These are phyloP conservation scores for Zhuliangozyma parablackwelliae DNA, from an alignment of 1,139 yeast species.

Conservation along the genomic window DNA sequence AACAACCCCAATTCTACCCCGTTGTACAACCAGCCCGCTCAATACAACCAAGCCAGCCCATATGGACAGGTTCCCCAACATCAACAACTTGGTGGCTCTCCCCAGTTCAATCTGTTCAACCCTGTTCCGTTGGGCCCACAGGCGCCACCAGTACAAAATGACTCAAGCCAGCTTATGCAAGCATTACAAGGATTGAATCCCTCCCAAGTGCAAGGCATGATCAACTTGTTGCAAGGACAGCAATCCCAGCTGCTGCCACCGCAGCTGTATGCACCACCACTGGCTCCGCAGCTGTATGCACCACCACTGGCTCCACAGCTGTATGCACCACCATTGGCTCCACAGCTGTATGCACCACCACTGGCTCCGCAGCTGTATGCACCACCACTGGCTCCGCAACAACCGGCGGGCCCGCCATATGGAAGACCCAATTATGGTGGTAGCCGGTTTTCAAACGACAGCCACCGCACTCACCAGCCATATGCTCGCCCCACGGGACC, in stretches of 20 bases:
- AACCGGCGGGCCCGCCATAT: slow-evolving; percentile 5
- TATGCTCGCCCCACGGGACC: no score
- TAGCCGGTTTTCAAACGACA: background rate
- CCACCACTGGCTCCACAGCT: no score
- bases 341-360: slow-evolving; percentile 11
- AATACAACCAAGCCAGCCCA: slow-evolving; percentile 5
- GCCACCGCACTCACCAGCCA: slow-evolving; percentile 7
- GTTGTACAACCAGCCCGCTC: slow-evolving; percentile 10
- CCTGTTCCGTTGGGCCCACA: background rate
- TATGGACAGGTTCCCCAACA: slow-evolving; percentile 5
- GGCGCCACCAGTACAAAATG: background rate
- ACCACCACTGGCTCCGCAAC: slow-evolving; percentile 1
- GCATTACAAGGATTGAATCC: slow-evolving; percentile 50
- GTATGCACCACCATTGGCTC: no score
- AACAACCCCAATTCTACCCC: slow-evolving; percentile 7
- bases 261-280: slow-evolving; percentile 1
- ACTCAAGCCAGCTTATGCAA: slow-evolving; percentile 17
- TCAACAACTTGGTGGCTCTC: slow-evolving; percentile 3
- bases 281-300: no score
- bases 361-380: slow-evolving; percentile 6
- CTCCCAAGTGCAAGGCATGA: slow-evolving; percentile 45
- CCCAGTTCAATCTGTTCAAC: slow-evolving; percentile 3
- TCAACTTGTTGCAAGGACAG: slow-evolving; percentile 33
- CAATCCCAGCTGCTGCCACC: slow-evolving; percentile 12
- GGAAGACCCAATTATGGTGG: slow-evolving; percentile 7